phyloP scores from a whole-genome alignment of 140 eudicot genomes.

The Anethum foeniculum region DNA sequence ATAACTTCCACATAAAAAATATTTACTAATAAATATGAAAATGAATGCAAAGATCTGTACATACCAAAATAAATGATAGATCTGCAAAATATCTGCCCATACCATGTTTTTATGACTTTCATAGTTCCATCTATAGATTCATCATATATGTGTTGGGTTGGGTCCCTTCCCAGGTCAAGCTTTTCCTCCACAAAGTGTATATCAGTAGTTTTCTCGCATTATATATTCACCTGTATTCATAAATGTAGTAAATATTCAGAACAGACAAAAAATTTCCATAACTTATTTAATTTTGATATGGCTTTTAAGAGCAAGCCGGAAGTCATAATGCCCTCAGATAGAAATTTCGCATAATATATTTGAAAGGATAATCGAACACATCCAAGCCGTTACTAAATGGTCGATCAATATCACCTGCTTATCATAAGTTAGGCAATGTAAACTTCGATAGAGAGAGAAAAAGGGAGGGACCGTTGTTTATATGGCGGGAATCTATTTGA shows the following conservation, averaged over 20 bases:
- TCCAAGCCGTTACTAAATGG: background rate
- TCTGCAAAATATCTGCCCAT: constrained; percentile 10
- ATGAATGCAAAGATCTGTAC: background rate
- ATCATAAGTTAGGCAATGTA: constrained; percentile 8
- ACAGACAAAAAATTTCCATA: background rate
- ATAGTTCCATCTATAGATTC: background rate
- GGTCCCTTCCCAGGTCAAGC: background rate
- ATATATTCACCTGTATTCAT: background rate
- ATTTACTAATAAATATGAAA: background rate
- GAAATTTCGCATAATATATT: background rate
- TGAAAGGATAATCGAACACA: constrained; percentile 7
- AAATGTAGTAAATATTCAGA: background rate
- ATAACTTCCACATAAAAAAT: background rate
- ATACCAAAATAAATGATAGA: background rate
- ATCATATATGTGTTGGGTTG: background rate
- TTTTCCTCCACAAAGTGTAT: background rate
- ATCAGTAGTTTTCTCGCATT: background rate
- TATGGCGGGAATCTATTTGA: constrained; percentile 26
- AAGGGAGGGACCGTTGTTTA: constrained; percentile 9
- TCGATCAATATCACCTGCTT: constrained; percentile 1
- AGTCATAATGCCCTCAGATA: background rate
- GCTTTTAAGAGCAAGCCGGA: background rate
- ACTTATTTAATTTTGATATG: background rate
- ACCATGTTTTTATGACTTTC: background rate
- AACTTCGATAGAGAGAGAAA: background rate